Evolutionary conservation across 2,329 filamentous ascomycete genomes (phyloP).

Genomic region (Sclerotinia trifoliorum): DNA sequence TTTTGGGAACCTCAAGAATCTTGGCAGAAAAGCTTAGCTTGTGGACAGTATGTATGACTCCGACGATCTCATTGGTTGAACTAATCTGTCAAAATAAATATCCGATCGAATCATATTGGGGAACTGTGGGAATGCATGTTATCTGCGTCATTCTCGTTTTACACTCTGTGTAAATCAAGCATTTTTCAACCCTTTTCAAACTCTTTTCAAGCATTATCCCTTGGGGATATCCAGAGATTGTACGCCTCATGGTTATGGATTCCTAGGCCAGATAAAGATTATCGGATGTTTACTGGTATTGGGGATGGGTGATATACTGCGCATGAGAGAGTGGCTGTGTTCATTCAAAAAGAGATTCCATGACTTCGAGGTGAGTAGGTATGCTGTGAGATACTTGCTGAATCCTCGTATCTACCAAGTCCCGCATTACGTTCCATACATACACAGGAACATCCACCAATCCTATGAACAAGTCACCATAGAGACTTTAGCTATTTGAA

Average conservation of each 20-base stretch:
- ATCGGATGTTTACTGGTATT: not conserved
- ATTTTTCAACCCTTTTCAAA: too few relatives aligned
- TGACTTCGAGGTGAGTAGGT: too few relatives aligned
- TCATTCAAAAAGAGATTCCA: too few relatives aligned
- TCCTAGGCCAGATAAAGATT: not conserved
- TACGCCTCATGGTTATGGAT: constrained; percentile 12
- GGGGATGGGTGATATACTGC: not conserved
- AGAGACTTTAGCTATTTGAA: too few relatives aligned
- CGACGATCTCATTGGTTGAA: not conserved
- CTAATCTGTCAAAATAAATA: not conserved
- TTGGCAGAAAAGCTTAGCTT: constrained; percentile 16
- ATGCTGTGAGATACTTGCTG: too few relatives aligned
- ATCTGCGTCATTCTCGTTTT: constrained; percentile 7
- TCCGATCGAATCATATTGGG: not conserved
- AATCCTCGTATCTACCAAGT: too few relatives aligned
- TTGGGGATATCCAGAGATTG: constrained; percentile 7
- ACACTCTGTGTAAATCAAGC: not conserved
- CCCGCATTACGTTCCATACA: too few relatives aligned
- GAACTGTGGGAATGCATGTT: not conserved
- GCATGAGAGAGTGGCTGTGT: too few relatives aligned
- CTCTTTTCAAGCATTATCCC: constrained; percentile 9
- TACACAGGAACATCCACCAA: too few relatives aligned
- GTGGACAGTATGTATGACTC: not conserved
- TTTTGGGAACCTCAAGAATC: not conserved
- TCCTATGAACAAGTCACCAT: too few relatives aligned